Percentiles rank a stretch among this genome's conserved stretches.
These are phyloP conservation scores for Trypanosoma caninum DNA, from an alignment of 208 protist genomes.

Conservation along the genomic window DNA sequence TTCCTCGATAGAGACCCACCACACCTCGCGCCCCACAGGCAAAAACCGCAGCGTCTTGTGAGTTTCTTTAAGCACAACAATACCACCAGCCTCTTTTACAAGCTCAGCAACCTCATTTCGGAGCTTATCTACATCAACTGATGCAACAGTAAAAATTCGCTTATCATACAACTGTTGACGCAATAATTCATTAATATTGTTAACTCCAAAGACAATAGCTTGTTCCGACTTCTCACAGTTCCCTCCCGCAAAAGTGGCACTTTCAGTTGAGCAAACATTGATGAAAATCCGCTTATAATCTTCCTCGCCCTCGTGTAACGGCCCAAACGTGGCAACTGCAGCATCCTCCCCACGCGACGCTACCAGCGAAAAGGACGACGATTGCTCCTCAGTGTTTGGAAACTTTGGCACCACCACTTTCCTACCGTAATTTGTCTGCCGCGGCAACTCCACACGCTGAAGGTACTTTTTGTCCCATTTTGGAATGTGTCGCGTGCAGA, in stretches of 20 bases:
- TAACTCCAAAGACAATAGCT: neutral
- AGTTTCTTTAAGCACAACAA: conserved; percentile 35
- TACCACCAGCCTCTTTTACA: conserved; percentile 6
- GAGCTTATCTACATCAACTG: neutral
- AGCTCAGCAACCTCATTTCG: conserved; percentile 5
- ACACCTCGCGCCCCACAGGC: conserved; percentile 55
- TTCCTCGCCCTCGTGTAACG: neutral
- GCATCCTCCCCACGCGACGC: neutral
- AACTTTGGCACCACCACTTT: no score
- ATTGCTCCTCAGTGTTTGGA: neutral
- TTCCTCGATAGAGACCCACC: conserved; percentile 70
- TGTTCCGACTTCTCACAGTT: conserved; percentile 9
- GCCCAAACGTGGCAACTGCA: neutral
- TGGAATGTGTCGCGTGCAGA: conserved; percentile 63
- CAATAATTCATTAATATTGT: conserved; percentile 5
- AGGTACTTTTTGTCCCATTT: conserved; percentile 75
- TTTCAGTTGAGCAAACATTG: neutral
- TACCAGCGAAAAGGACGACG: neutral
- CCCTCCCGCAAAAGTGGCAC: conserved; percentile 20
- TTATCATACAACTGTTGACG: conserved; percentile 1
- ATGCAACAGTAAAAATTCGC: neutral
- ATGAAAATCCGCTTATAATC: neutral
- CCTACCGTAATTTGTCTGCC: neutral
- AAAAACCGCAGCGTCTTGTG: conserved; percentile 24
- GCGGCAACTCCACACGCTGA: conserved; percentile 51